phyloP scores from a whole-genome alignment of 352 stramenopile species.

The Phytophthora foliorum region DNA sequence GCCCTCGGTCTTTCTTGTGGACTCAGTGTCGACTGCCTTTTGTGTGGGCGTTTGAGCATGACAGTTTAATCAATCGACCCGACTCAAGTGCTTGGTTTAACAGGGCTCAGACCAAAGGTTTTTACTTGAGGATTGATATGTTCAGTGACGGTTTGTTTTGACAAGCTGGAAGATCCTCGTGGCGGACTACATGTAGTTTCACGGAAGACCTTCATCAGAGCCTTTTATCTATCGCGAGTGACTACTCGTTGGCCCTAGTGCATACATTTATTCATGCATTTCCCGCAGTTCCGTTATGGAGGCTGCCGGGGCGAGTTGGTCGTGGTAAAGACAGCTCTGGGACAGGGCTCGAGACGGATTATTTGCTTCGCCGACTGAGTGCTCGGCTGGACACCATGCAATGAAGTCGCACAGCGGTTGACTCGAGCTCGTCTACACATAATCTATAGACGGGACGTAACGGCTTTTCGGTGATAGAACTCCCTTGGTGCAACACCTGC shows the following conservation, averaged over 20 bases:
- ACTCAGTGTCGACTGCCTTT: not conserved
- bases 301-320: no score
- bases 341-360: slow-evolving; percentile 11
- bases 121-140: not conserved
- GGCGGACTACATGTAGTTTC: no score
- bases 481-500: no score
- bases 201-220: no score
- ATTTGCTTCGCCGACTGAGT: slow-evolving; percentile 4
- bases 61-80: not conserved
- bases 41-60: not conserved
- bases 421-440: slow-evolving; percentile 28
- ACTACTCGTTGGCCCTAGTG: no score
- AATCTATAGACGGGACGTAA: slow-evolving; percentile 27
- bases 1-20: slow-evolving; percentile 5
- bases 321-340: slow-evolving; percentile 18
- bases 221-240: no score
- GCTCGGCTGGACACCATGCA: not conserved
- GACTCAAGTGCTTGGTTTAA: not conserved
- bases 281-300: no score
- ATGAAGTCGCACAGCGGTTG: not conserved
- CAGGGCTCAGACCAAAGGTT: not conserved
- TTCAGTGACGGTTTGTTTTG: not conserved
- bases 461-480: slow-evolving; percentile 24
- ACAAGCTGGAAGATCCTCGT: no score
- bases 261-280: no score